A percentile compares a stretch with the other conserved stretches of the same genome.
These are phyloP conservation scores for Oryza australiensis DNA, from an alignment of 176 grass and related monocot species.

Conservation along the genomic window DNA sequence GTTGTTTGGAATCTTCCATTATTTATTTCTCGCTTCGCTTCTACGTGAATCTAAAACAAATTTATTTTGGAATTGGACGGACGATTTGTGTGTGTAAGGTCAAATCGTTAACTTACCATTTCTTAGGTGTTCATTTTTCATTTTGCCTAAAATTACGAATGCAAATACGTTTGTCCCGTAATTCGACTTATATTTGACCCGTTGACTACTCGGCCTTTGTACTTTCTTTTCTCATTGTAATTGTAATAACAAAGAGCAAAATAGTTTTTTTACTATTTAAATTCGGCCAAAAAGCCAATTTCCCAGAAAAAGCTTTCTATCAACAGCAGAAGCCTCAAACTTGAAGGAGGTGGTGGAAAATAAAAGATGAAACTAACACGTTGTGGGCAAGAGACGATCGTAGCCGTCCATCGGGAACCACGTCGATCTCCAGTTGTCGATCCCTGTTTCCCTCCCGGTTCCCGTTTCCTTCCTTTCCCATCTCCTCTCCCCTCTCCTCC, in stretches of 20 bases:
- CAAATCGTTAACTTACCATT: too few relatives aligned
- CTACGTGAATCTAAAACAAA: not conserved
- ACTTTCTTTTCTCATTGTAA: not conserved
- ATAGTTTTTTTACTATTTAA: not conserved
- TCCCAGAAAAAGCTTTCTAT: slow-evolving; percentile 10
- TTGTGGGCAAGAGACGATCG: not conserved
- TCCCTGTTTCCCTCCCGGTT: not conserved
- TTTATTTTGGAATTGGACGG: too few relatives aligned
- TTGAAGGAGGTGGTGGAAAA: not conserved
- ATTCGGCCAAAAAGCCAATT: not conserved
- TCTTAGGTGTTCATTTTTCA: too few relatives aligned
- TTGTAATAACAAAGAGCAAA: not conserved
- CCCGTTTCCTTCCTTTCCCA: not conserved
- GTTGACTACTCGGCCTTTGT: not conserved
- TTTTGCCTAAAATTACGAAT: too few relatives aligned
- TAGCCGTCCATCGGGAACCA: not conserved
- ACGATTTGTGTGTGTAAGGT: too few relatives aligned
- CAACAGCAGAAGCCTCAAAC: slow-evolving; percentile 12
- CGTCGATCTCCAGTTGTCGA: not conserved
- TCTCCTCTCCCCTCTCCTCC: not conserved
- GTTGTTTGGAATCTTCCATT: not conserved
- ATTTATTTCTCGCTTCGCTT: not conserved
- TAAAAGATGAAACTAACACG: not conserved
- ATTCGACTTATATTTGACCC: too few relatives aligned
- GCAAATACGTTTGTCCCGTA: too few relatives aligned